Conservation (phyloP, 1,139 yeast species). For the Sugiyamaella japonica region DNA sequence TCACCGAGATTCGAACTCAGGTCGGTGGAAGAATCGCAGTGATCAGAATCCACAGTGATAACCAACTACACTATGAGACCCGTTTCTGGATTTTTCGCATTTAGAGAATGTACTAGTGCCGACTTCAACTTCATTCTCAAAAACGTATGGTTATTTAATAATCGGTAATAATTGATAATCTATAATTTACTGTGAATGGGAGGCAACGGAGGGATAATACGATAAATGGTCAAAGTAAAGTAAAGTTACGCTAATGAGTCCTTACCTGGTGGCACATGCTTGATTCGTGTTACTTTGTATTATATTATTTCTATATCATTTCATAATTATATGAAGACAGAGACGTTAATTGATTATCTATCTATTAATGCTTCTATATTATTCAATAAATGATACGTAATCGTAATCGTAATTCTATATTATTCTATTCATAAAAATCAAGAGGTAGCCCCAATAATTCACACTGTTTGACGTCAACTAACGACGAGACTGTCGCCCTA, state of each 20-base stretch:
- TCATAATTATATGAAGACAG: too few species aligned
- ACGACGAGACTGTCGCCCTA: neutral
- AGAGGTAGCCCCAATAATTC: conserved; percentile 1
- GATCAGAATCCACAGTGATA: conserved; percentile 19
- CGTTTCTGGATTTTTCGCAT: neutral
- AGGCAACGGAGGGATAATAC: neutral
- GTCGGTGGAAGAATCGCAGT: conserved; percentile 13
- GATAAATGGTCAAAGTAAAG: too few species aligned
- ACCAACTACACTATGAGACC: conserved; percentile 19
- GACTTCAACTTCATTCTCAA: too few species aligned
- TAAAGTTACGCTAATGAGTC: too few species aligned
- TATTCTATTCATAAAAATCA: conserved; percentile 3
- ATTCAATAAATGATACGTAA: neutral
- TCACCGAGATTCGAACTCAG: conserved; percentile 19
- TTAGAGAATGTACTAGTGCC: too few species aligned
- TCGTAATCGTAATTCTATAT: too few species aligned
- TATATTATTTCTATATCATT: too few species aligned
- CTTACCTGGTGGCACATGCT: too few species aligned
- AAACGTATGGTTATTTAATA: neutral
- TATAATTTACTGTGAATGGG: neutral
- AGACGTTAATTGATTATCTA: too few species aligned
- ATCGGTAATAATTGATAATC: neutral
- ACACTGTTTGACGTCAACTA: conserved; percentile 5
- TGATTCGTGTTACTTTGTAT: too few species aligned
- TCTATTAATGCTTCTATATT: too few species aligned